phyloP scores from a whole-genome alignment of 306 rosid genomes.

The Trichosanthes truncata region DNA sequence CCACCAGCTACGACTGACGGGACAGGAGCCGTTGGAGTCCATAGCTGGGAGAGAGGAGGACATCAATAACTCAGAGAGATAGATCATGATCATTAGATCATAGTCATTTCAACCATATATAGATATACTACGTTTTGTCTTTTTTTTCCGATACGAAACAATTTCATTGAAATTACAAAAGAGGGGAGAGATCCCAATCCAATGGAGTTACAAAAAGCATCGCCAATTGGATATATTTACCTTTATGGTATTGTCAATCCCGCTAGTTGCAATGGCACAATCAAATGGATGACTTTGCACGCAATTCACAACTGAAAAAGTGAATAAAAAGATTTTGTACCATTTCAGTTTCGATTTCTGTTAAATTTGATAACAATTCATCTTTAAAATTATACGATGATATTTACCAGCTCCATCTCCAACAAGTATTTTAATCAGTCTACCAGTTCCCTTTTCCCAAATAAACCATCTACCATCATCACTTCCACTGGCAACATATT shows the following conservation, averaged over 20 bases:
- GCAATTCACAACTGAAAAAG: constrained; percentile 75
- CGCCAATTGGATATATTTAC: constrained; percentile 20
- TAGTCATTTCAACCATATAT: not conserved
- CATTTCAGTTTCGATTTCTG: not conserved
- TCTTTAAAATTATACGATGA: not conserved
- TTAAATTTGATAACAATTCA: not conserved
- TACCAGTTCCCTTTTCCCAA: constrained; percentile 91
- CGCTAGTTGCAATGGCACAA: constrained; percentile 92
- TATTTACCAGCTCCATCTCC: constrained; percentile 81
- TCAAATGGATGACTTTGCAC: constrained; percentile 88
- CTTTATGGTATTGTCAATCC: constrained; percentile 92
- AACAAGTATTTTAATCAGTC: constrained; percentile 72
- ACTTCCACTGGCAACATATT: constrained; percentile 91
- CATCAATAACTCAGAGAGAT: constrained; percentile 18
- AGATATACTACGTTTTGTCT: not conserved
- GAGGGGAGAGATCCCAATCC: no score
- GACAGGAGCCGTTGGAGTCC: constrained; percentile 77
- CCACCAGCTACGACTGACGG: constrained; percentile 76
- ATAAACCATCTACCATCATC: constrained; percentile 99
- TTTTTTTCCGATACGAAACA: no score
- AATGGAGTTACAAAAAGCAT: no score
- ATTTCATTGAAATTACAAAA: no score
- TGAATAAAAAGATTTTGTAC: not conserved
- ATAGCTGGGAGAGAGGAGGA: constrained; percentile 42
- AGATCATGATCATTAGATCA: not conserved